phyloP scores from a whole-genome alignment of 169 alveolate species.

The Eimeria sp. region DNA sequence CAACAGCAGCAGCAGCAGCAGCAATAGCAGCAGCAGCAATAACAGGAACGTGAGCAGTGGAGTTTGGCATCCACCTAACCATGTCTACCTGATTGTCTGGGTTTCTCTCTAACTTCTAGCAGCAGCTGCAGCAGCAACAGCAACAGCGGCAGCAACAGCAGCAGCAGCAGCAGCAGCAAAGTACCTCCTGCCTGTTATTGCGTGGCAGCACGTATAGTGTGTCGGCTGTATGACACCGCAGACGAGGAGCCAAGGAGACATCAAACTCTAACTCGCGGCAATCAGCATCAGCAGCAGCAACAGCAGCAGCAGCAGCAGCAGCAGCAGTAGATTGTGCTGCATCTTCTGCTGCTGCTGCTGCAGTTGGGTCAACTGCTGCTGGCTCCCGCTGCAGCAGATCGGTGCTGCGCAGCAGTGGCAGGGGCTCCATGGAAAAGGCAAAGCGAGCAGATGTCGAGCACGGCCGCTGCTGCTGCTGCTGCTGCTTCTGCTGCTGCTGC shows the following conservation, averaged over 20 bases:
- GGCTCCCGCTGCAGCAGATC: slow-evolving; percentile 49
- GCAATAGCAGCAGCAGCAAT: not conserved
- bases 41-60: not conserved
- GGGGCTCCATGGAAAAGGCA: not conserved
- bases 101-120: not conserved
- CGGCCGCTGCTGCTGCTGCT: slow-evolving; percentile 35
- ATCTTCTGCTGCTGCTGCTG: not conserved
- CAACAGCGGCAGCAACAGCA: not conserved
- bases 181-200: not conserved
- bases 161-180: not conserved
- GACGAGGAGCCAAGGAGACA: not conserved
- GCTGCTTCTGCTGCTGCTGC: slow-evolving; percentile 30
- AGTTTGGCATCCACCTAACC: not conserved
- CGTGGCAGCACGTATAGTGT: too few species aligned
- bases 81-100: too few species aligned
- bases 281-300: not conserved
- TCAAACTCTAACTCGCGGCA: not conserved
- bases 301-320: slow-evolving; percentile 8
- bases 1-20: not conserved
- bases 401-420: slow-evolving; percentile 63
- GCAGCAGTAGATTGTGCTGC: not conserved
- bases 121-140: not conserved
- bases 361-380: not conserved
- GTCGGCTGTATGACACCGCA: not conserved
- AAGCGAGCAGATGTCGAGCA: slow-evolving; percentile 27